Evolutionary conservation across 2,329 filamentous ascomycete species (phyloP), one percentile per base, ranked within the genome.

Genomic region (Ophiostoma sp.): DNA sequence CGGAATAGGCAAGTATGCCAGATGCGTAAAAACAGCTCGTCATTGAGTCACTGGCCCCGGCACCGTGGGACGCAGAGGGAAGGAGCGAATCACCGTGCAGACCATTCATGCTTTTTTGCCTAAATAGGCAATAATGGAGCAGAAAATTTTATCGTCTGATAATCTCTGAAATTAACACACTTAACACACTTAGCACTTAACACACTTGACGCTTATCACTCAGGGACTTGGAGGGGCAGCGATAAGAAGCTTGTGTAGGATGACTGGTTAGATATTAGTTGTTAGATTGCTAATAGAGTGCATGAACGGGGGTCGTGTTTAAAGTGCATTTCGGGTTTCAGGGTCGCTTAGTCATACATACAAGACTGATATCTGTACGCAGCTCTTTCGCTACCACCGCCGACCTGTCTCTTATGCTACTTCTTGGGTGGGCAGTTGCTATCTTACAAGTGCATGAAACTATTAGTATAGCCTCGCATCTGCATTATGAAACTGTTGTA

Each of bases 31-130:
- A 55, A 55, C 49, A 55, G 49, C 49, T 14, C 7, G 49, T 55
- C 49, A 55, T 55, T 55, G 49, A 55, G n/a, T 55, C 47, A 66
- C 63, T 49, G 60, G 38, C 42, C 49, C 42, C 42, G 14, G 42
- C 42, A 18, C 18, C n/a, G n/a, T 55, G 49, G 47, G 49, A 55
- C 49, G 14, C 16, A 49, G 36, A 68, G 36, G 67, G 58, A 58
- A 67, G 66, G 65, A 47, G 62, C 68, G 68, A 69, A 67, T 62
- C 42, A 64, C 65, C 16, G 40, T 38, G 38, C 60, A 11, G 55
- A 9, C 41, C 18, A n/a, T 27, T 27, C 38, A 62, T 40, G 16
- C 42, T 49, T 44, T 64, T 69, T 69, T 65, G 27, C 68, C 62
- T 36, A 41, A 67, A 27, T 49, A 45, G 64, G 60, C 45, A 69